phyloP scores from a whole-genome alignment of 2,329 filamentous ascomycete species.

The Nemania sp. region DNA sequence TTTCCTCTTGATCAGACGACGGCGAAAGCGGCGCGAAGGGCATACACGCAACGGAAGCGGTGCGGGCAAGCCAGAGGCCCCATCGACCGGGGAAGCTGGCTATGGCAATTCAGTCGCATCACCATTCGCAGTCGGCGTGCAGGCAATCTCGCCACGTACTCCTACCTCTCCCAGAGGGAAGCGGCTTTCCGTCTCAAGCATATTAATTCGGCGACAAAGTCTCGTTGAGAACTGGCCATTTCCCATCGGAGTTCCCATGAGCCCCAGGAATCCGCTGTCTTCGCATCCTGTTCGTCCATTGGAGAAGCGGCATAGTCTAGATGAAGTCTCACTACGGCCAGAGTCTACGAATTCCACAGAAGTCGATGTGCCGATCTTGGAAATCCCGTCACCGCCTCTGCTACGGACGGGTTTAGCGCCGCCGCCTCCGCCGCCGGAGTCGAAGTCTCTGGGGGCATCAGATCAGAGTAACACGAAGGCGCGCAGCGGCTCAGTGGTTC shows the following conservation, averaged over 20 bases:
- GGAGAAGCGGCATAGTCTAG: slow-evolving; percentile 28
- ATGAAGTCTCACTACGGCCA: not conserved
- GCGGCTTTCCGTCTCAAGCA: slow-evolving; percentile 18
- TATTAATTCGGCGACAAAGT: slow-evolving; percentile 24
- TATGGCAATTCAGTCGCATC: slow-evolving; percentile 19
- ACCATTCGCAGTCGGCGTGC: slow-evolving; percentile 33
- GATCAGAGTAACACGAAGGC: slow-evolving; percentile 14
- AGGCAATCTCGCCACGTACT: slow-evolving; percentile 15
- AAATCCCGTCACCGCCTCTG: slow-evolving; percentile 18
- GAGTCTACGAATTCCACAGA: slow-evolving; percentile 4
- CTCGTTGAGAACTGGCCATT: slow-evolving; percentile 38
- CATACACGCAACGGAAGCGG: not conserved
- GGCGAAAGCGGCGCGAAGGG: not conserved
- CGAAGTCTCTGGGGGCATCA: not conserved
- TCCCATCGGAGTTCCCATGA: slow-evolving; percentile 10
- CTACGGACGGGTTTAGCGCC: slow-evolving; percentile 20
- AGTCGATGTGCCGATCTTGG: slow-evolving; percentile 4
- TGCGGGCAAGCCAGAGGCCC: not conserved
- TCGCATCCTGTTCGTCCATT: slow-evolving; percentile 33
- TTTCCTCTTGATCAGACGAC: not conserved
- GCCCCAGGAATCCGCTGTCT: slow-evolving; percentile 31
- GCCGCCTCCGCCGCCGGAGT: slow-evolving; percentile 2
- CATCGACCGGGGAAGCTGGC: slow-evolving; percentile 1
- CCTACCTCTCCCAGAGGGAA: slow-evolving; percentile 12
- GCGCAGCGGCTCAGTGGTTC: slow-evolving; percentile 16